phyloP scores from a whole-genome alignment of 805 yeast species.

The Millerozyma miso region DNA sequence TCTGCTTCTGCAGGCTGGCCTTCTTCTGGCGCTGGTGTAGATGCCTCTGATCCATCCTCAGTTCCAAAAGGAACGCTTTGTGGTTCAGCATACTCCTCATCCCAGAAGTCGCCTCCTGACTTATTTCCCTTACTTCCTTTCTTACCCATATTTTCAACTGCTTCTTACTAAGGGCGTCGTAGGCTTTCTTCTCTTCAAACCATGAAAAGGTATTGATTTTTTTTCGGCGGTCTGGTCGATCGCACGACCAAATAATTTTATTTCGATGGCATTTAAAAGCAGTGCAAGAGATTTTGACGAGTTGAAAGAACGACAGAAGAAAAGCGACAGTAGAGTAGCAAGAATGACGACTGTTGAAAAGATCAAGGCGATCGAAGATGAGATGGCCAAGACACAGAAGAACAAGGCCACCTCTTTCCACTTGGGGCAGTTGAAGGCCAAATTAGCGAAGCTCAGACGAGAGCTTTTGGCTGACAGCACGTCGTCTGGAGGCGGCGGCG shows the following conservation, averaged over 20 bases:
- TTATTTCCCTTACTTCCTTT: constrained; percentile 55
- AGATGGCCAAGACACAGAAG: constrained; percentile 97
- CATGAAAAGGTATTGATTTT: constrained; percentile 10
- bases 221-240: constrained; percentile 9
- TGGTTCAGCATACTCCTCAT: constrained; percentile 56
- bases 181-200: background rate
- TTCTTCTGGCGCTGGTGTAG: constrained; percentile 12
- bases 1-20: constrained; percentile 18
- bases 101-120: constrained; percentile 76
- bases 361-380: constrained; percentile 88
- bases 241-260: constrained; percentile 14
- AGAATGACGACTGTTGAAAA: constrained; percentile 48
- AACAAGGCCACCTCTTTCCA: constrained; percentile 97
- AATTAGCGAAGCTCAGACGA: constrained; percentile 89
- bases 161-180: too few species aligned
- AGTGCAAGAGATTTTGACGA: background rate
- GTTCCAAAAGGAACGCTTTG: constrained; percentile 32
- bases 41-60: constrained; percentile 38
- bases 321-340: background rate
- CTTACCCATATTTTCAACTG: constrained; percentile 48
- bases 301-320: background rate
- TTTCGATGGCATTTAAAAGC: background rate
- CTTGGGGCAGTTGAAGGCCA: constrained; percentile 95
- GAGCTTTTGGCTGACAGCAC: constrained; percentile 73
- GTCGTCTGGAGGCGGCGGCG: constrained; percentile 72